Base-by-base conservation (phyloP, 106 monocot species). In the Dioscorea dumetorum region DNA sequence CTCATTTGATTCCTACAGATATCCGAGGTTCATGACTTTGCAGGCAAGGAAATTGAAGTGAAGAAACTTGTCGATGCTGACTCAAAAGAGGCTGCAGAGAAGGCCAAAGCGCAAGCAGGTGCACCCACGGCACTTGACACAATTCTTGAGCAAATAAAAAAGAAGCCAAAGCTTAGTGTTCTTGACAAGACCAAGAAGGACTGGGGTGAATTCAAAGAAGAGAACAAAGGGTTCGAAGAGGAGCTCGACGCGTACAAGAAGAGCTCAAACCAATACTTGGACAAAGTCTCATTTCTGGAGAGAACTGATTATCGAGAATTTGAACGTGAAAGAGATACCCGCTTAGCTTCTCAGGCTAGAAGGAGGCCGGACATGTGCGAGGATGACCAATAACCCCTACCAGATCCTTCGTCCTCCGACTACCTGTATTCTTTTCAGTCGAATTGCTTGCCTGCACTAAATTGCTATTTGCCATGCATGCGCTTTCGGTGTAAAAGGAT, bases 101-200 rank as follows among this genome's bases (percentile, higher is more conserved):
- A 82, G 70, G 79, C 81, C 15, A 87, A 79, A 69, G 57, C 33
- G 11, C n/a, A 67, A 5, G 67, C 67, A 8, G 72, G 61, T 1
- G 67, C 80, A 18, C 35, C 84, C 18, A 76, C 83, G 2, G 88
- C 88, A 32, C 79, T 99, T 0, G 99, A 99, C 77, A 72, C 56
- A 22, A 75, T 99, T 59, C 73, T 99, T 4, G 93, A 99, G 52
- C 99, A 99, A 62, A 99, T 99, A 81, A 87, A 85, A 75, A 99
- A 99, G 83, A 99, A 90, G 64, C 99, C 50, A 33, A 99, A 99
- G 79, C 85, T 99, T 6, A 99, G 81, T 53, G 99, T 99, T 32
- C 87, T 99, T 10, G 90, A 93, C 75, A 99, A 99, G 72, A 93
- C 93, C 16, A 99, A 90, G 70, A 99, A 90, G 67, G 99, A 99